A percentile compares a stretch with the other conserved stretches of the same genome.
These are phyloP conservation scores for Mycena galericulata DNA, from an alignment of 768 basidiomycete species.

Conservation along the genomic window DNA sequence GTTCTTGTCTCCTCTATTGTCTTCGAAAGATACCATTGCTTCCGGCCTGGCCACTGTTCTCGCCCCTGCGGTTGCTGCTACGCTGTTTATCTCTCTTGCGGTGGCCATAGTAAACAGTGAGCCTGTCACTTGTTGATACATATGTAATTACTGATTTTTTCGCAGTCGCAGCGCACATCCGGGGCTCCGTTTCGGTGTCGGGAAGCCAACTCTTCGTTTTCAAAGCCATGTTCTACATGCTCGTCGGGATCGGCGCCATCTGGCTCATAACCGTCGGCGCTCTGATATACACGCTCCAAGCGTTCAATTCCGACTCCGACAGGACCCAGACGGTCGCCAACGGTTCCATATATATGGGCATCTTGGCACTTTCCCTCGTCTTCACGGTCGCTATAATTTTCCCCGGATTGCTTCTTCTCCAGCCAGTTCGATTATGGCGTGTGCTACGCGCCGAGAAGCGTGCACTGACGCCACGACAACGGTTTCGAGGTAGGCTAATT, in stretches of 20 bases:
- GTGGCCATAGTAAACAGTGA: slow-evolving; percentile 67
- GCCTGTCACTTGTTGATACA: slow-evolving; percentile 35
- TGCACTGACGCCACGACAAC: slow-evolving; percentile 81
- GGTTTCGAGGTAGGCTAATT: slow-evolving; percentile 76
- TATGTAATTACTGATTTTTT: neutral
- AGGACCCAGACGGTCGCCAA: slow-evolving; percentile 65
- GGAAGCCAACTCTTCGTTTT: slow-evolving; percentile 70
- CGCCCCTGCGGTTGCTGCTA: slow-evolving; percentile 72
- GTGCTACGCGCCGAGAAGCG: slow-evolving; percentile 66
- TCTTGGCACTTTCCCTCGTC: slow-evolving; percentile 67
- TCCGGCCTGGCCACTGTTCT: slow-evolving; percentile 76
- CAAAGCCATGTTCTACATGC: slow-evolving; percentile 71
- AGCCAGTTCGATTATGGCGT: slow-evolving; percentile 72
- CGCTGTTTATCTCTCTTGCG: slow-evolving; percentile 68
- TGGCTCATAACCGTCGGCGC: slow-evolving; percentile 78
- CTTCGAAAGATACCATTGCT: slow-evolving; percentile 57
- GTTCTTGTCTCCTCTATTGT: slow-evolving; percentile 68
- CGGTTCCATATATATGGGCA: slow-evolving; percentile 79
- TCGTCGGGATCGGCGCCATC: slow-evolving; percentile 64
- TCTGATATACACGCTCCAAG: slow-evolving; percentile 74
- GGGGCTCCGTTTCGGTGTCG: slow-evolving; percentile 73
- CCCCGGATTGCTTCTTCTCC: slow-evolving; percentile 80
- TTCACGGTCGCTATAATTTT: slow-evolving; percentile 75
- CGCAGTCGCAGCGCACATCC: slow-evolving; percentile 64
- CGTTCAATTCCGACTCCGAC: slow-evolving; percentile 58